phyloP scores from a whole-genome alignment of 1,284 basidiomycete genomes.

The Trichosporon coremiiforme region DNA sequence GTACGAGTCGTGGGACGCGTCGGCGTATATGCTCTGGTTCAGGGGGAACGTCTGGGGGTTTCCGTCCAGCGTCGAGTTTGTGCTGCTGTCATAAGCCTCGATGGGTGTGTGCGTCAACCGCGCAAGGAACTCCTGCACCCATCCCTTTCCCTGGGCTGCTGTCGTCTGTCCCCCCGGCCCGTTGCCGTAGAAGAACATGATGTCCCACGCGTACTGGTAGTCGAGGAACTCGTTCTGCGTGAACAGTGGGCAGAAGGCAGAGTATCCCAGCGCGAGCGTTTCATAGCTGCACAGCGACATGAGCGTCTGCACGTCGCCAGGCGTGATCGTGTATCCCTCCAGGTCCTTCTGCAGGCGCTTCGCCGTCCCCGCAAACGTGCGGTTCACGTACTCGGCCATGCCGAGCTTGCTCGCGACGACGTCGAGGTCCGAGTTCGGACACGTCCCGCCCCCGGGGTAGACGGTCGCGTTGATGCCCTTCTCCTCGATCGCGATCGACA shows the following conservation, averaged over 20 bases:
- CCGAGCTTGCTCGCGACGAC: slow-evolving; percentile 56
- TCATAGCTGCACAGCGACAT: slow-evolving; percentile 72
- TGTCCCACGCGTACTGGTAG: slow-evolving; percentile 18
- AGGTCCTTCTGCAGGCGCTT: slow-evolving; percentile 28
- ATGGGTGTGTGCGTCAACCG: slow-evolving; percentile 28
- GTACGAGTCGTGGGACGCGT: slow-evolving; percentile 32
- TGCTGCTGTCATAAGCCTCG: slow-evolving; percentile 24
- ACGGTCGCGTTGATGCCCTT: slow-evolving; percentile 59
- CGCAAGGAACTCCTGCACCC: slow-evolving; percentile 62
- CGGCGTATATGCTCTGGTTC: slow-evolving; percentile 29
- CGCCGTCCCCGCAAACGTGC: slow-evolving; percentile 66
- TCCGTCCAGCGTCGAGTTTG: slow-evolving; percentile 28
- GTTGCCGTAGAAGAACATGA: slow-evolving; percentile 19
- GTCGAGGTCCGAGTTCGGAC: slow-evolving; percentile 71
- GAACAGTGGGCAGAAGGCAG: slow-evolving; percentile 84
- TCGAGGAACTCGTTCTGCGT: slow-evolving; percentile 68
- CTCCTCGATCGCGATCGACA: slow-evolving; percentile 62
- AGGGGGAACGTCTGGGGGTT: slow-evolving; percentile 28
- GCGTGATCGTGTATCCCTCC: slow-evolving; percentile 30
- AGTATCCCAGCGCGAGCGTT: slow-evolving; percentile 90
- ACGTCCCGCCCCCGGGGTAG: slow-evolving; percentile 35
- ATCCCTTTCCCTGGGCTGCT: slow-evolving; percentile 79
- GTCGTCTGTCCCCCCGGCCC: slow-evolving; percentile 44
- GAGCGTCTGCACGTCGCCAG: slow-evolving; percentile 45
- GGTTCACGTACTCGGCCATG: slow-evolving; percentile 35